Base-by-base conservation (phyloP, 2,329 filamentous ascomycete species). In the Aspergillus caelatus region DNA sequence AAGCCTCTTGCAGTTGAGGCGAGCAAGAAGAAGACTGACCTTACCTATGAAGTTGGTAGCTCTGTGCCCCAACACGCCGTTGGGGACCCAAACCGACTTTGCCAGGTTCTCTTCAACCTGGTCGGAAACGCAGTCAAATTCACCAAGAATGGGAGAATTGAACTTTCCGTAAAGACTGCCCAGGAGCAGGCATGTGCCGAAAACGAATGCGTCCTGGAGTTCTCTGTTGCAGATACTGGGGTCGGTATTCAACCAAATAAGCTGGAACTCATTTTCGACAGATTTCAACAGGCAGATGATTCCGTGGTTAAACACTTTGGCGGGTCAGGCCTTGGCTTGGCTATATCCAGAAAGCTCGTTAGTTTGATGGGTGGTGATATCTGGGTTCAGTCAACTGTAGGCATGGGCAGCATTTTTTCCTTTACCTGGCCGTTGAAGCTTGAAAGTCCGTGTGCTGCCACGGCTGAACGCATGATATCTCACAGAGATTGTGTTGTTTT, bases 81-180 rank as follows among this genome's bases (percentile, higher is more conserved):
- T 64, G 94, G 94, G 62, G 94, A 97, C 75, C 94, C 93, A 1
- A 97, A 97, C 88, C 90, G 94, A 77, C 82, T 97, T 61, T 88
- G 94, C 63, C 94, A 97, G 79, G 95, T 97, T 72, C 97, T 97
- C 68, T 85, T 97, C 62, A 97, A 97, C 79, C 82, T 97, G 55
- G 94, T 97, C 46, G 94, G 94, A 72, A 97, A 97, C 74, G 94
- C 94, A 60, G 96, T 97, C 84, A 97, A 97, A 75, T 97, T 97
- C 77, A 97, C 94, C 4, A 94, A 97, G 77, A 89, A 94, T 68
- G 94, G 94, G 66, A 92, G 96, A 77, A 94, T 97, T 70, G 94
- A 92, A 77, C 87, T 97, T 4, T 50, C 46, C 23, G 9, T 30
- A 8, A 50, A n/a, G 46, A 2, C 26, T 7, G 16, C 7, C 3